Evolutionary conservation across 1,139 yeast genomes (phyloP), one percentile per base, ranked within the genome.

Genomic region (Kodamaea suecica): DNA sequence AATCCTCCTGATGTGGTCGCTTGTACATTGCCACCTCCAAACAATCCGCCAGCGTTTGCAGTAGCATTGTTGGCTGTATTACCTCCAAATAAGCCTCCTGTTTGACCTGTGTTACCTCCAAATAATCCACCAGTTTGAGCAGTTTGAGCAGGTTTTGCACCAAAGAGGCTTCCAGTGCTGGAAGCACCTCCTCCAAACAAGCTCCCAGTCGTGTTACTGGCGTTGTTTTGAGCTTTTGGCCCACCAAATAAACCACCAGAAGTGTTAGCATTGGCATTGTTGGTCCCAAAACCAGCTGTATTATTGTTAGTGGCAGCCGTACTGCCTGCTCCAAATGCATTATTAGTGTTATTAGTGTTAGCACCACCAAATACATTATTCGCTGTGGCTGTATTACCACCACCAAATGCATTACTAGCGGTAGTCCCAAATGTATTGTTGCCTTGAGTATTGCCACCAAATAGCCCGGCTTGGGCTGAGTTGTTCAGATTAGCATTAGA

Each of bases 391-490:
- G n/a, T n/a, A n/a, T n/a, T n/a, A 21, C 4, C 4, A 21, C 24
- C 24, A 3, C 24, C 24, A 21, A 21, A 21, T 21, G 11, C 24
- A 4, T 11, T 4, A 21, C 11, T n/a, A 25, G 27, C 11, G 15
- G 9, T 25, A 4, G 27, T 4, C 3, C 27, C 27, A 11, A 25
- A 25, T 3, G 19, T 26, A 15, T 11, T 21, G 20, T 26, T 14
- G 17, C 35, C n/a, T 12, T 23, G 13, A 29, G 37, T 40, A 23
- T 25, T 34, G 12, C 47, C 31, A 14, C 52, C 51, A 19, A 19
- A 19, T 9, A 33, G 49, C 44, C 38, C 41, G 14, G 34, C n/a
- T n/a, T 27, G 35, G 27, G 10, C 23, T 30, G 27, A 2, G 40
- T 19, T 9, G 38, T 11, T 38, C 36, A n/a, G n/a, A n/a, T n/a